Evolutionary conservation across 2,329 filamentous ascomycete species (phyloP).

Genomic region (Diaporthe caulivora): DNA sequence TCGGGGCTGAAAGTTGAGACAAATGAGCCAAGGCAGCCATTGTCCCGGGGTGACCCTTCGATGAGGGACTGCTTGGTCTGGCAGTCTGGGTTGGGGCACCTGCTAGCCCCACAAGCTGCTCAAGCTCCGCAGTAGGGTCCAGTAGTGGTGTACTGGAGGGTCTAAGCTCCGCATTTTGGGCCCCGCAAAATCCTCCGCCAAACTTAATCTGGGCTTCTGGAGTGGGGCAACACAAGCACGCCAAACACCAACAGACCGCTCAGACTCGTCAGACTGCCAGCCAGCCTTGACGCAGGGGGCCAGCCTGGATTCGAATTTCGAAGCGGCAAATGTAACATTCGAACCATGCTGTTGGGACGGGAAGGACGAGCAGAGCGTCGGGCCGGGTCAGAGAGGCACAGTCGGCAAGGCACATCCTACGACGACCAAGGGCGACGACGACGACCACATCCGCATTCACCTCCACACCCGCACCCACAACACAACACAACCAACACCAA

Average conservation of each 20-base stretch:
- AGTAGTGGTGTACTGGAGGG: too few species aligned
- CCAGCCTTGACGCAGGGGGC: background rate
- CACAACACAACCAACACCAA: background rate
- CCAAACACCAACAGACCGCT: background rate
- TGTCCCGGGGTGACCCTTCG: conserved; percentile 5
- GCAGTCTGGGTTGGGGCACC: background rate
- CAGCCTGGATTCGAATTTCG: background rate
- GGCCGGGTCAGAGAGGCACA: background rate
- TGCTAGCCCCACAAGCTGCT: too few species aligned
- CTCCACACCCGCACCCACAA: background rate
- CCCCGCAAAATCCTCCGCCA: conserved; percentile 16
- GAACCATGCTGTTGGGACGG: conserved; percentile 1
- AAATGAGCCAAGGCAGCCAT: conserved; percentile 1
- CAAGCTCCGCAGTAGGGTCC: too few species aligned
- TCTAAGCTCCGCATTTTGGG: background rate
- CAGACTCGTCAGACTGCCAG: background rate
- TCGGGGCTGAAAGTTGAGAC: conserved; percentile 7
- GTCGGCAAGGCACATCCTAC: background rate
- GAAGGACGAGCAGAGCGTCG: too few species aligned
- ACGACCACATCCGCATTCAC: background rate
- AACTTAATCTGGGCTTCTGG: conserved; percentile 2
- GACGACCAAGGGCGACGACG: background rate
- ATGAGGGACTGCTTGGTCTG: too few species aligned
- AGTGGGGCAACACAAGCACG: background rate
- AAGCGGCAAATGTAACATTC: conserved; percentile 6